phyloP scores from a whole-genome alignment of 2,329 filamentous ascomycete genomes.

The Colletotrichum truncatum region DNA sequence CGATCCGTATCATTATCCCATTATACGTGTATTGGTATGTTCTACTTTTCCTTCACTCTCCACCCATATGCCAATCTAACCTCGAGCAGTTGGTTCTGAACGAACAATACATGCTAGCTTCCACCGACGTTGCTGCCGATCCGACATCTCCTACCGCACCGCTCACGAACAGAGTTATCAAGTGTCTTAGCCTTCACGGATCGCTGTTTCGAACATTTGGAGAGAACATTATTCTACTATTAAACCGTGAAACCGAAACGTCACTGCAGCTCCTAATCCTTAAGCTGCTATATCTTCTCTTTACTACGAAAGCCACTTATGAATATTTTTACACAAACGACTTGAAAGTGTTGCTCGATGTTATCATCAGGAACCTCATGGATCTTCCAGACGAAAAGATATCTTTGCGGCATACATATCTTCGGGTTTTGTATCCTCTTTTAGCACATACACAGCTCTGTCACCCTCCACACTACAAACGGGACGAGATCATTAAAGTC shows the following conservation, averaged over 20 bases:
- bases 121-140: slow-evolving; percentile 59
- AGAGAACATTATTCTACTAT: slow-evolving; percentile 93
- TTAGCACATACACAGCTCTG: slow-evolving; percentile 91
- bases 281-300: slow-evolving; percentile 93
- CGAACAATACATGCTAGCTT: slow-evolving; percentile 95
- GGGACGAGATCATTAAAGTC: slow-evolving; percentile 81
- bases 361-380: slow-evolving; percentile 95
- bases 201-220: slow-evolving; percentile 91
- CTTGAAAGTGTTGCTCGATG: slow-evolving; percentile 90
- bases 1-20: slow-evolving; percentile 95
- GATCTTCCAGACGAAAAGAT: slow-evolving; percentile 87
- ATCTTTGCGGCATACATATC: slow-evolving; percentile 88
- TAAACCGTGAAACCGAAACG: slow-evolving; percentile 95
- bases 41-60: not conserved
- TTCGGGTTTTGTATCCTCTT: slow-evolving; percentile 90
- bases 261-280: slow-evolving; percentile 95
- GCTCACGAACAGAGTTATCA: slow-evolving; percentile 93
- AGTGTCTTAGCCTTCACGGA: slow-evolving; percentile 84
- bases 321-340: slow-evolving; percentile 99
- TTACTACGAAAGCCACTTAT: slow-evolving; percentile 89
- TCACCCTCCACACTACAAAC: slow-evolving; percentile 90
- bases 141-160: slow-evolving; percentile 53
- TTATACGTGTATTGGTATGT: slow-evolving; percentile 88
- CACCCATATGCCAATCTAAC: slow-evolving; percentile 32
- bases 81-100: slow-evolving; percentile 84